Base-by-base conservation (phyloP, 2,329 filamentous ascomycete genomes). In the Scytalidium sp. region DNA sequence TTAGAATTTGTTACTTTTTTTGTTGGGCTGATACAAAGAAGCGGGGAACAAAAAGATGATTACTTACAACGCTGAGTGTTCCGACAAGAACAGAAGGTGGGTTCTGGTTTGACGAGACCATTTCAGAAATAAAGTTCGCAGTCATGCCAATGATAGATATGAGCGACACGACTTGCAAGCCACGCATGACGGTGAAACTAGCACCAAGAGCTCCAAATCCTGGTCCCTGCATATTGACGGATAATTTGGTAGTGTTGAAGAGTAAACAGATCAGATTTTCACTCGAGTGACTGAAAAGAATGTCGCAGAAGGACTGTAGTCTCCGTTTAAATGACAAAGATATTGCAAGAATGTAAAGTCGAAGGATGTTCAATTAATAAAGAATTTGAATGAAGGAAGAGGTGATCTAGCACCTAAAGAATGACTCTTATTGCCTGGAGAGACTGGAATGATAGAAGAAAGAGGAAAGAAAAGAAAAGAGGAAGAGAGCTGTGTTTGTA, bases 111-210 rank as follows among this genome's bases (percentile, higher is more conserved):
- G 76, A 79, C 41, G 75, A 72, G 41, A 90, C 81, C 65, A 95
- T 90, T 59, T 88, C 79, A 20, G 84, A 78, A 61, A 96, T 85
- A 69, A 96, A 95, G 69, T 92, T 90, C 62, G 87, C 82, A 1
- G 84, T 84, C 67, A 96, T 81, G 42, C 90, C 90, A 56, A 96
- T 86, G 57, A 94, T 83, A 51, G 84, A 75, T 50, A 94, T 75
- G 64, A 96, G 85, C 21, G 81, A 82, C 55, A 87, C 70, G 52
- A 82, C 77, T 66, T 95, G 85, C 58, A 92, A 76, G 50, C 79
- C 76, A 43, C 92, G 85, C 58, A 87, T 80, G 57, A 83, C 74
- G 51, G 88, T 83, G 73, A 95, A 96, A 59, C 87, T 87, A 60
- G 86, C 83, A 67, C 88, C 90, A 58, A 94, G 73, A 66, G 87